Evolutionary conservation across 192 early-diverging fungal species (phyloP).

Genomic region (Coemansia sp.): DNA sequence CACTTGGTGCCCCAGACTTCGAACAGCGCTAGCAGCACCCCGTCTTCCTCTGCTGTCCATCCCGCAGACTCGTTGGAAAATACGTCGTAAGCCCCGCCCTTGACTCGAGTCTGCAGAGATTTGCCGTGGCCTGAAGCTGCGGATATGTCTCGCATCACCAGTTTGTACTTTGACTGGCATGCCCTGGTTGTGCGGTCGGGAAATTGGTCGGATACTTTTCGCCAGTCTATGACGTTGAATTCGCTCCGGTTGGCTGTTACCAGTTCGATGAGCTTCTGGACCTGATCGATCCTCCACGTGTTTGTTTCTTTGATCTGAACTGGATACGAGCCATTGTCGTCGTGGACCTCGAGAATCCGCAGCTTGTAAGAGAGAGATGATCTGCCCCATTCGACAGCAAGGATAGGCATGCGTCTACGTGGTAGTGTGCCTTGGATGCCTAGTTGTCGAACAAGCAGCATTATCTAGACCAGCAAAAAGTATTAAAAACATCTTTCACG

Average conservation of each 20-base stretch:
- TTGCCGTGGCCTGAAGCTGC: neutral
- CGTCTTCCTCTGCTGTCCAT: conserved; percentile 2
- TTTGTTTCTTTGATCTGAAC: neutral
- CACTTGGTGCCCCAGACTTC: neutral
- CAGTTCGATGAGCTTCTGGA: neutral
- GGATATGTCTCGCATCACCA: neutral
- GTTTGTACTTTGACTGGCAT: neutral
- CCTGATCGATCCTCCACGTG: neutral
- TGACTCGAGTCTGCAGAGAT: neutral
- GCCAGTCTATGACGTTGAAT: neutral
- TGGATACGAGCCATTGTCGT: neutral
- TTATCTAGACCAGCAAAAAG: neutral
- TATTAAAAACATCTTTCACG: neutral
- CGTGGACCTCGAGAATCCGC: neutral
- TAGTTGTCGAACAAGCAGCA: neutral
- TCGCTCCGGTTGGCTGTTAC: neutral
- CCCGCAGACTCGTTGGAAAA: neutral
- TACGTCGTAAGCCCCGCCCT: neutral
- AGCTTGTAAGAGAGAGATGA: neutral
- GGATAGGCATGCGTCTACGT: neutral
- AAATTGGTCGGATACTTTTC: neutral
- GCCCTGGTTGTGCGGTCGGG: neutral
- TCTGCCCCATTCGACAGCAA: neutral
- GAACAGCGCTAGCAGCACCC: neutral
- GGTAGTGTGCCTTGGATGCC: neutral